phyloP scores from a whole-genome alignment of 495 filamentous ascomycete genomes.

The Penicillium tannophilum region DNA sequence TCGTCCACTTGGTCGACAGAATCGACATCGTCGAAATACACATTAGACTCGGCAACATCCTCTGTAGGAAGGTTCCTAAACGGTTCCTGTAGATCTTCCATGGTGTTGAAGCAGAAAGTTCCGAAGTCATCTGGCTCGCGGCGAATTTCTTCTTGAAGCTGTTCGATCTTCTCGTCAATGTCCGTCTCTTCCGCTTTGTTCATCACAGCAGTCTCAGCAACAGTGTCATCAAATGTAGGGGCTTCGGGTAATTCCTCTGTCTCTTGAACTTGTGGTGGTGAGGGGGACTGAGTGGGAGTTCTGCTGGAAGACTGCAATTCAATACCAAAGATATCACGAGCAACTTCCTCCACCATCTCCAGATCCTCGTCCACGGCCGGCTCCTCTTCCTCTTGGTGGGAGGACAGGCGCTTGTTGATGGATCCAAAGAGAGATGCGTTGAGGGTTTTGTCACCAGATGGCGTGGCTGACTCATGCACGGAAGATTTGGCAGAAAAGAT shows the following conservation, averaged over 20 bases:
- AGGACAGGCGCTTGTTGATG: neutral
- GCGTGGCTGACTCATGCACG: neutral
- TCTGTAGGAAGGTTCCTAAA: conserved; percentile 8
- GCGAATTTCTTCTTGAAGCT: conserved; percentile 16
- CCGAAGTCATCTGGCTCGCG: conserved; percentile 26
- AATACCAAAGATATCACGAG: conserved; percentile 31
- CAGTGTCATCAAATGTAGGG: neutral
- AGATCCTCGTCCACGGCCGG: conserved; percentile 15
- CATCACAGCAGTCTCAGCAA: conserved; percentile 7
- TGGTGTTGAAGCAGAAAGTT: conserved; percentile 28
- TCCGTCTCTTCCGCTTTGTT: neutral
- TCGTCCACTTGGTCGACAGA: conserved; percentile 7
- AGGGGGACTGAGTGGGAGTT: conserved; percentile 13
- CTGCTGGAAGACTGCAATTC: conserved; percentile 21
- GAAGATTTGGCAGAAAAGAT: conserved; percentile 21
- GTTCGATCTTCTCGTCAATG: conserved; percentile 16
- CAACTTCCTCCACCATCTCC: conserved; percentile 31
- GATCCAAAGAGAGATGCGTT: neutral
- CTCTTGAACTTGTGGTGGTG: neutral
- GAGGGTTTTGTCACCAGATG: neutral
- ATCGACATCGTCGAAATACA: conserved; percentile 5
- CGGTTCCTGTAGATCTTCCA: conserved; percentile 24
- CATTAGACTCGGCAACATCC: neutral
- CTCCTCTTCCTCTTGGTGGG: conserved; percentile 4
- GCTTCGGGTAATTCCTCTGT: conserved; percentile 3